Conservation (phyloP, 2,329 filamentous ascomycete genomes). For the Hypocreales sp. region DNA sequence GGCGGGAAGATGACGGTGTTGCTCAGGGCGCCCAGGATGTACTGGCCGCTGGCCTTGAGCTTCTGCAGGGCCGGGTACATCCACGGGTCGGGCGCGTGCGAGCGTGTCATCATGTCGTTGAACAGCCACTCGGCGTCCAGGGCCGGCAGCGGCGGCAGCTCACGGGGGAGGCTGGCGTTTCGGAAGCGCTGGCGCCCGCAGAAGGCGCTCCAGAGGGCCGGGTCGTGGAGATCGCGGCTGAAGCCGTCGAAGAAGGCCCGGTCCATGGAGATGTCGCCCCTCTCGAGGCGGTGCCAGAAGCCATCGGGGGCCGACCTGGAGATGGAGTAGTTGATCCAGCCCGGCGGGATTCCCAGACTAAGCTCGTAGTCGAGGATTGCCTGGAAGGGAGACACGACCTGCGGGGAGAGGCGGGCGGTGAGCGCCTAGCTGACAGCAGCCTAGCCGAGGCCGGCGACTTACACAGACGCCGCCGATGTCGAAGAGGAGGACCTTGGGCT, state of each 20-base stretch:
- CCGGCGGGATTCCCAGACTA: slow-evolving; percentile 58
- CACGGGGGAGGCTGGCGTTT: slow-evolving; percentile 20
- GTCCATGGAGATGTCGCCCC: slow-evolving; percentile 66
- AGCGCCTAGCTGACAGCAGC: no score
- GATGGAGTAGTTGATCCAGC: slow-evolving; percentile 87
- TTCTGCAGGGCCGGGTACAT: slow-evolving; percentile 71
- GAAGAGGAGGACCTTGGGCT: slow-evolving; percentile 68
- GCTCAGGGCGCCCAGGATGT: slow-evolving; percentile 66
- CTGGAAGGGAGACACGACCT: slow-evolving; percentile 88
- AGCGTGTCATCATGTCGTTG: slow-evolving; percentile 75
- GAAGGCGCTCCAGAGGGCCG: slow-evolving; percentile 54
- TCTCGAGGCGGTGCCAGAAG: slow-evolving; percentile 78
- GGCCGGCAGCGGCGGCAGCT: slow-evolving; percentile 47
- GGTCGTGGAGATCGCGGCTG: slow-evolving; percentile 53
- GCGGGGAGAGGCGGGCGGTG: background rate
- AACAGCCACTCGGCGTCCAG: slow-evolving; percentile 72
- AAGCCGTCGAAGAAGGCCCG: slow-evolving; percentile 62
- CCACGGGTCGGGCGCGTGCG: slow-evolving; percentile 60
- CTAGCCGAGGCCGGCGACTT: slow-evolving; percentile 33
- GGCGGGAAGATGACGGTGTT: slow-evolving; percentile 82
- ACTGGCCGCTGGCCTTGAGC: slow-evolving; percentile 47
- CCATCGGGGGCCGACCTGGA: slow-evolving; percentile 63
- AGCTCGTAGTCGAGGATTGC: slow-evolving; percentile 85
- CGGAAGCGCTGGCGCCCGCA: slow-evolving; percentile 28
- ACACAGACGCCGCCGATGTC: slow-evolving; percentile 96